Evolutionary conservation across 2,329 filamentous ascomycete species (phyloP).

Genomic region (Phialophora macrospora): DNA sequence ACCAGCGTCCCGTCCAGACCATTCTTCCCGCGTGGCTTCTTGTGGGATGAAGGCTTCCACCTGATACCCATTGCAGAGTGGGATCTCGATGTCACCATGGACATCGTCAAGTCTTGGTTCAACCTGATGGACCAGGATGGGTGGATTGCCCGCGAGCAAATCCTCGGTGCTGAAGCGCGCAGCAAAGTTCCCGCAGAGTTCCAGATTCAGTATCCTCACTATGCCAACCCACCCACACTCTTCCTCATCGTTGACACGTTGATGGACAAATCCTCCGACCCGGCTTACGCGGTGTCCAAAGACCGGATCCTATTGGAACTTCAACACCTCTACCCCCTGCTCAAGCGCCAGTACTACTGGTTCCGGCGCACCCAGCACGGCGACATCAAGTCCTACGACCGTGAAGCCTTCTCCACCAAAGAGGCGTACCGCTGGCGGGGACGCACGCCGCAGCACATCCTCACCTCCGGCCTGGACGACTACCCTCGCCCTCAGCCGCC

Average conservation of each 20-base stretch:
- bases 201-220: conserved; percentile 93
- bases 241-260: conserved; percentile 88
- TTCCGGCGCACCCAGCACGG: conserved; percentile 90
- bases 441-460: conserved; percentile 80
- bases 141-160: conserved; percentile 97
- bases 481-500: conserved; percentile 93
- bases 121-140: conserved; percentile 94
- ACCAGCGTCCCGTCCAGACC: conserved; percentile 89
- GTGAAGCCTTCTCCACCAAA: conserved; percentile 82
- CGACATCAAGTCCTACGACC: conserved; percentile 88
- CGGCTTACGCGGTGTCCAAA: conserved; percentile 36
- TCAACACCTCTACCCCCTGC: conserved; percentile 77
- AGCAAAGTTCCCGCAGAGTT: conserved; percentile 95
- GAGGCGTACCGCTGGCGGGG: conserved; percentile 97
- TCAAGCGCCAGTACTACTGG: conserved; percentile 91
- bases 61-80: conserved; percentile 88
- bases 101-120: conserved; percentile 95
- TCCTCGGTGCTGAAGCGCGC: conserved; percentile 85
- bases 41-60: conserved; percentile 99
- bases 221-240: conserved; percentile 93
- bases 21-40: conserved; percentile 94
- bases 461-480: conserved; percentile 94
- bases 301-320: conserved; percentile 51
- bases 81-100: conserved; percentile 84
- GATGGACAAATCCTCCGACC: conserved; percentile 70